Conservation (phyloP, 352 stramenopile genomes). For the Stephanocyclus meneghinianus region DNA sequence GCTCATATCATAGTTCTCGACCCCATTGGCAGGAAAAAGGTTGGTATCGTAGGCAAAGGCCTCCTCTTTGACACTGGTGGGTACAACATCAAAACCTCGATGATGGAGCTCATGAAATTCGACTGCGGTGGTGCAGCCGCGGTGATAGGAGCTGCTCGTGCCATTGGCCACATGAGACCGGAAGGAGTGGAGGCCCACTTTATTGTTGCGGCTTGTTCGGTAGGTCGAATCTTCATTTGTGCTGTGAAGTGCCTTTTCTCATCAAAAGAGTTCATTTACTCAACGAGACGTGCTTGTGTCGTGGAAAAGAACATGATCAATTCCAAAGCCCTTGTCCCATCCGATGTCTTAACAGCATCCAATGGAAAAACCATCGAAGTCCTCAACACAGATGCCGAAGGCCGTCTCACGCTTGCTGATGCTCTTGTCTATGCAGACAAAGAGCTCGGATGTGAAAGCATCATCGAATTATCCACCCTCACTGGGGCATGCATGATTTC, state of each 20-base stretch:
- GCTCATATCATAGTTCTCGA: background rate
- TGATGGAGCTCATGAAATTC: slow-evolving; percentile 91
- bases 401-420: slow-evolving; percentile 86
- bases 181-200: slow-evolving; percentile 85
- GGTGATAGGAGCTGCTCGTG: slow-evolving; percentile 83
- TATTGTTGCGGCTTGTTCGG: slow-evolving; percentile 86
- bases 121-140: slow-evolving; percentile 85
- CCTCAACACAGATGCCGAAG: slow-evolving; percentile 88
- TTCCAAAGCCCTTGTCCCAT: slow-evolving; percentile 78
- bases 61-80: slow-evolving; percentile 87
- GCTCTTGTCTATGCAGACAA: slow-evolving; percentile 87
- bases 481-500: slow-evolving; percentile 85
- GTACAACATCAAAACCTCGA: slow-evolving; percentile 87
- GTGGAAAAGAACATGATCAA: slow-evolving; percentile 80
- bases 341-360: slow-evolving; percentile 85
- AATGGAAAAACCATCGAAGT: slow-evolving; percentile 90
- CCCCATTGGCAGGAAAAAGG: slow-evolving; percentile 62
- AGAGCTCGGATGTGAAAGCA: slow-evolving; percentile 76
- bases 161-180: slow-evolving; percentile 67
- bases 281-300: background rate
- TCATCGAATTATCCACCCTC: slow-evolving; percentile 84
- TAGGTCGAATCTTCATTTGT: background rate
- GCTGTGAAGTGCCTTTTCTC: background rate
- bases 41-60: slow-evolving; percentile 86
- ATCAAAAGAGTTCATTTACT: background rate